A percentile compares a stretch with the other conserved stretches of the same genome.
These are phyloP conservation scores for Margaritispora aquatica DNA, from an alignment of 495 filamentous ascomycete genomes.

Conservation along the genomic window DNA sequence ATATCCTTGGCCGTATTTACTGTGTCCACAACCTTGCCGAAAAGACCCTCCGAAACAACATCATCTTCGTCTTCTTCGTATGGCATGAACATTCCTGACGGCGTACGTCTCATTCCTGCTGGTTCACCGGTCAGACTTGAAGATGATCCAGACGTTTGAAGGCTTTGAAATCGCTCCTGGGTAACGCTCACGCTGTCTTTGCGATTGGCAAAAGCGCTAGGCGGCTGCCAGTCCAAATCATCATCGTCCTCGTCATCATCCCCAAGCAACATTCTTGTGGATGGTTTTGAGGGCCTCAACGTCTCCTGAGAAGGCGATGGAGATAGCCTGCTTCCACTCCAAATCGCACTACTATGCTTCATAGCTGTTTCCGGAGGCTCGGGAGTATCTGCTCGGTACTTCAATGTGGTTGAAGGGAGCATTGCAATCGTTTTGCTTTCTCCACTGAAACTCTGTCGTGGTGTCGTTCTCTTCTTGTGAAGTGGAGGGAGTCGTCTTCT, in stretches of 20 bases:
- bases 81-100: conserved; percentile 83
- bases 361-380: conserved; percentile 55
- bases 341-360: conserved; percentile 44
- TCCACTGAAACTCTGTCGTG: conserved; percentile 40
- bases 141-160: conserved; percentile 18
- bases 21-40: conserved; percentile 83
- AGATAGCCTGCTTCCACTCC: conserved; percentile 33
- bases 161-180: conserved; percentile 25
- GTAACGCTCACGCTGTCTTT: conserved; percentile 29
- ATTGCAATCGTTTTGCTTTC: conserved; percentile 92
- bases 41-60: conserved; percentile 48
- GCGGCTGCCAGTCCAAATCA: conserved; percentile 43
- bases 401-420: conserved; percentile 86
- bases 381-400: conserved; percentile 77
- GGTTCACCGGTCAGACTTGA: conserved; percentile 34
- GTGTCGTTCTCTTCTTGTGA: conserved; percentile 22
- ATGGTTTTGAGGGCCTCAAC: conserved; percentile 61
- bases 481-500: conserved; percentile 34
- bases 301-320: conserved; percentile 66
- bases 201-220: conserved; percentile 25
- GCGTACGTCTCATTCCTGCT: conserved; percentile 59
- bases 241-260: conserved; percentile 49
- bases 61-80: conserved; percentile 65
- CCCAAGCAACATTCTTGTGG: conserved; percentile 55
- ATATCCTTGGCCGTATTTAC: conserved; percentile 97